Evolutionary conservation across 2,329 filamentous ascomycete genomes (phyloP).

Genomic region (Teratosphaeriaceae sp.): DNA sequence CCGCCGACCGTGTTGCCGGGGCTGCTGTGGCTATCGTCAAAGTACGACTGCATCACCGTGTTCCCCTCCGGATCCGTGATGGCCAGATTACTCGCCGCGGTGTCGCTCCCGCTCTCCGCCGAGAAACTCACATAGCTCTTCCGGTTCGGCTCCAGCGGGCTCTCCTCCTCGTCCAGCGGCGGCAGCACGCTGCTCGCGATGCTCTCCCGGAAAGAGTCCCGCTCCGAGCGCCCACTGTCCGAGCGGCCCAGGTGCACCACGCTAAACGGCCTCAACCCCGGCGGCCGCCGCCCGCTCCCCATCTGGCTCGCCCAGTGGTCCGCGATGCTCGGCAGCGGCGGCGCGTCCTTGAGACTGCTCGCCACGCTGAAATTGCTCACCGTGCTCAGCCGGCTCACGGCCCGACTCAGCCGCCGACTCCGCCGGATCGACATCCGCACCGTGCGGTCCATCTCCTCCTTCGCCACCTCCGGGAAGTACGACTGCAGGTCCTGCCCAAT

Average conservation of each 20-base stretch:
- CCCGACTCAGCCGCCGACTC: conserved; percentile 83
- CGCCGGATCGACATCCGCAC: conserved; percentile 87
- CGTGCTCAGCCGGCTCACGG: conserved; percentile 87
- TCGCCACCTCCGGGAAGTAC: conserved; percentile 93
- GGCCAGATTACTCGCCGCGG: conserved; percentile 63
- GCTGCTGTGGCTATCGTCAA: conserved; percentile 69
- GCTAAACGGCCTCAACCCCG: conserved; percentile 52
- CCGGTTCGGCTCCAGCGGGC: conserved; percentile 73
- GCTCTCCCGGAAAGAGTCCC: conserved; percentile 70
- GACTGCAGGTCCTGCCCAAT: conserved; percentile 94
- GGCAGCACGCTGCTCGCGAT: conserved; percentile 83
- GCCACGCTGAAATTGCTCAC: conserved; percentile 90
- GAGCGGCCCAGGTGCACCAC: conserved; percentile 52
- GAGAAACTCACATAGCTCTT: conserved; percentile 93
- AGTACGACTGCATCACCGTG: conserved; percentile 67
- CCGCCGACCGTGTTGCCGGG: conserved; percentile 50
- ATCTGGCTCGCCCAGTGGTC: conserved; percentile 77
- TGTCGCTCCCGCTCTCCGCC: conserved; percentile 60
- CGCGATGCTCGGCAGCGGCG: conserved; percentile 90
- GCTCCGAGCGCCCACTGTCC: conserved; percentile 39
- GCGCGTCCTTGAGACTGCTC: conserved; percentile 86
- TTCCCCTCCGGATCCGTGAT: conserved; percentile 73
- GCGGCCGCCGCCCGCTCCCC: conserved; percentile 38
- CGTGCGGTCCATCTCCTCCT: conserved; percentile 92
- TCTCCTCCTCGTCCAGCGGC: conserved; percentile 88